These are phyloP conservation scores for Breviolum minutum DNA, from an alignment of 73 alveolate species.

Conservation along the genomic window DNA sequence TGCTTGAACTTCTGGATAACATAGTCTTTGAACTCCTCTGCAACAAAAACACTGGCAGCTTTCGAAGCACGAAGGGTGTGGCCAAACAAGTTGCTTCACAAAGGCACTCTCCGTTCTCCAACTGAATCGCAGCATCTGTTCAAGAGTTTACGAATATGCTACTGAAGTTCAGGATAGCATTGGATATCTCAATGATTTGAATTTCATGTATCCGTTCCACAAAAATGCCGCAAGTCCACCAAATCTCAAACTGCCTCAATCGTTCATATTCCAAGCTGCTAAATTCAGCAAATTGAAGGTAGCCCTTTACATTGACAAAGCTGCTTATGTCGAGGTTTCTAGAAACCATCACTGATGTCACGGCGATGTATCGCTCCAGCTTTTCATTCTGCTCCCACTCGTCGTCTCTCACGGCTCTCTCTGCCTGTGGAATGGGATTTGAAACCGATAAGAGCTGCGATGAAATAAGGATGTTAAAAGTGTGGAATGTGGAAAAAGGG, in stretches of 20 bases:
- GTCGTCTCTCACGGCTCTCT: slow-evolving; percentile 43
- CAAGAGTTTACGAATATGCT: not conserved
- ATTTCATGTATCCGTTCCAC: too few species aligned
- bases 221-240: too few species aligned
- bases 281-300: too few species aligned
- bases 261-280: not conserved
- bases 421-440: slow-evolving; percentile 12
- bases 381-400: slow-evolving; percentile 75
- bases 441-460: too few species aligned
- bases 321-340: not conserved
- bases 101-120: too few species aligned
- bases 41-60: not conserved
- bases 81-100: too few species aligned
- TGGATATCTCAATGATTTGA: too few species aligned
- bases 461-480: too few species aligned
- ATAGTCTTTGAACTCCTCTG: slow-evolving; percentile 76
- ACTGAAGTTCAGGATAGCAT: not conserved
- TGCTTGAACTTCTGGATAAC: slow-evolving; percentile 55
- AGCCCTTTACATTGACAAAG: not conserved
- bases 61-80: too few species aligned
- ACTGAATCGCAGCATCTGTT: too few species aligned
- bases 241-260: too few species aligned
- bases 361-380: slow-evolving; percentile 10
- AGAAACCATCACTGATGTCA: not conserved
- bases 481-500: too few species aligned